Base-by-base conservation (phyloP, 805 yeast genomes). In the Nakazawaea wyomingensis region DNA sequence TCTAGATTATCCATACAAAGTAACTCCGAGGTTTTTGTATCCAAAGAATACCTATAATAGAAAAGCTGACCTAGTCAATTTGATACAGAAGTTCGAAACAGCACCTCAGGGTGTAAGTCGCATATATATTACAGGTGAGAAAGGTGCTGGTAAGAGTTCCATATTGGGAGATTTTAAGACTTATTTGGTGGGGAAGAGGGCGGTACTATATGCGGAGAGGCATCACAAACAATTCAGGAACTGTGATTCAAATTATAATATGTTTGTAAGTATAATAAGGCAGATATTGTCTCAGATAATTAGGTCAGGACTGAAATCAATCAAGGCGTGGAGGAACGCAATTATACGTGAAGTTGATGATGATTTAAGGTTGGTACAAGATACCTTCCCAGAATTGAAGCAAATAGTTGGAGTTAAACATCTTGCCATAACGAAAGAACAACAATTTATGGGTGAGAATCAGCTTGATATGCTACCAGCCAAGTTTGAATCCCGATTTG, bases 71-170 rank as follows among this genome's bases (percentile, higher is more conserved):
- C 31, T 57, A 28, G 34, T 49, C 5, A 40, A 46, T 11, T 47
- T 66, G 17, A 55, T 55, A 11, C 45, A 54, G 1, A 35, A 44
- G 10, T 54, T 58, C 40, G 47, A 51, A 14, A 36, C 47, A 8
- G 42, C 48, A 4, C 49, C 45, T 6, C 45, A 44, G 44, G 52
- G 61, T 48, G 50, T 57, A 33, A 50, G 55, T 51, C 33, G 60
- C 8, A 47, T 66, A 1, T 46, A 71, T 5, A 50, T 74, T 3
- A 50, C 55, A 1, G 80, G 80, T 13, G 62, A 56, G 3, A 45
- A 66, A 1, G 80, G 80, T 2, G 53, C 61, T 5, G 80, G 80
- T 1, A 73, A 72, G 50, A 59, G 74, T 1, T 55, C 69, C 4
- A 45, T 74, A 6, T 51, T 74, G 5, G 56, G 57, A 22, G 74